Conservation (phyloP, 176 grass and related monocot species). For the Musa troglodytarum region DNA sequence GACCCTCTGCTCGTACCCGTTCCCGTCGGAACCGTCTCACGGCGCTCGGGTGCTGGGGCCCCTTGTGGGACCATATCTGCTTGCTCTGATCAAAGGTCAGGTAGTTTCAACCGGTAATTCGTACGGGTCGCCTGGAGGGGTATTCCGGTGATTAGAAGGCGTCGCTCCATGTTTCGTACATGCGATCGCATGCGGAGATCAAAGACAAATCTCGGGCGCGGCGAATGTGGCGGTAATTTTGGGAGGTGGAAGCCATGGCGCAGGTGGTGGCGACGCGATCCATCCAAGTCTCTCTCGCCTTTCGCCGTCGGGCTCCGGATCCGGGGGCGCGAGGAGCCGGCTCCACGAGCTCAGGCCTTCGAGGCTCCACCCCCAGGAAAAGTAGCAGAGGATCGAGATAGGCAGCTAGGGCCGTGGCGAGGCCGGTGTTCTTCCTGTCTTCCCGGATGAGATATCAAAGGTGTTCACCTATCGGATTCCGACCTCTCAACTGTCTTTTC, state of each 20-base stretch:
- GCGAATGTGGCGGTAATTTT: not conserved
- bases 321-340: constrained; percentile 14
- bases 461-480: not conserved
- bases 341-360: constrained; percentile 6
- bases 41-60: too few relatives aligned
- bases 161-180: too few relatives aligned
- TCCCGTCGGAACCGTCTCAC: too few relatives aligned
- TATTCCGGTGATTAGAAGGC: too few relatives aligned
- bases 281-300: constrained; percentile 9
- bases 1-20: too few relatives aligned
- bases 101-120: too few relatives aligned
- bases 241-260: constrained; percentile 36
- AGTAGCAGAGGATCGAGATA: constrained; percentile 25
- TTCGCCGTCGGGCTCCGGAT: constrained; percentile 19
- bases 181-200: too few relatives aligned
- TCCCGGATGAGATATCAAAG: constrained; percentile 43
- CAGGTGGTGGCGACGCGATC: constrained; percentile 43
- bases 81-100: too few relatives aligned
- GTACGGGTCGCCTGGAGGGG: too few relatives aligned
- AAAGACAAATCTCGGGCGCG: too few relatives aligned
- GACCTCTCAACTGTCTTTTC: not conserved
- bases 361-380: constrained; percentile 15
- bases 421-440: constrained; percentile 52
- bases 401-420: constrained; percentile 38
- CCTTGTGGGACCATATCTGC: too few relatives aligned